Evolutionary conservation across 345 rosid species (phyloP).

Genomic region (Salix viminalis): DNA sequence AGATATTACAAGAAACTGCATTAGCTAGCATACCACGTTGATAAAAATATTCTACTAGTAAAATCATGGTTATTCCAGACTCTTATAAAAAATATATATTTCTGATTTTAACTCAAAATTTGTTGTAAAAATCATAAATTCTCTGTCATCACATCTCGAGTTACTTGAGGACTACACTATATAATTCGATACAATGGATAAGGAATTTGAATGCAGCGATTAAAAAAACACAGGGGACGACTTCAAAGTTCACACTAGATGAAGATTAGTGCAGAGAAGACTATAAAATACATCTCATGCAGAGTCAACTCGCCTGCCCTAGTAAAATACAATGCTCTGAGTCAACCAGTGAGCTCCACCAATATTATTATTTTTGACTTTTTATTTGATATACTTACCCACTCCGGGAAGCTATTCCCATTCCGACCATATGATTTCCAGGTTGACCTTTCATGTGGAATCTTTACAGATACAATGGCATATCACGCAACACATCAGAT

Average conservation of each 20-base stretch:
- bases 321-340: too few relatives aligned
- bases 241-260: neutral
- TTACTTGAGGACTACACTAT: too few relatives aligned
- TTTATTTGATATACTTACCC: neutral
- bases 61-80: too few relatives aligned
- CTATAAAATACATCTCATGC: too few relatives aligned
- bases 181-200: neutral
- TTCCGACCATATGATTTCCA: neutral
- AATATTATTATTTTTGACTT: neutral
- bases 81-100: too few relatives aligned
- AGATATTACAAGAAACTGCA: too few relatives aligned
- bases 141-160: too few relatives aligned
- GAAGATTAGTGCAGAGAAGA: neutral
- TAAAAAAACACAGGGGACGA: neutral
- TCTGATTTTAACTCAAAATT: too few relatives aligned
- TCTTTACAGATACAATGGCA: neutral
- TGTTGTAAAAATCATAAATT: fast-evolving
- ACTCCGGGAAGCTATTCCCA: neutral
- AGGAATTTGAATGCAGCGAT: neutral
- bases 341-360: neutral
- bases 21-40: too few relatives aligned
- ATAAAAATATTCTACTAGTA: too few relatives aligned
- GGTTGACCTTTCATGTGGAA: neutral
- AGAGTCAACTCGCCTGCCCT: too few relatives aligned
- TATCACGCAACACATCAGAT: too few relatives aligned